phyloP scores from a whole-genome alignment of 805 yeast species.

The Ogataea parapolymorpha region DNA sequence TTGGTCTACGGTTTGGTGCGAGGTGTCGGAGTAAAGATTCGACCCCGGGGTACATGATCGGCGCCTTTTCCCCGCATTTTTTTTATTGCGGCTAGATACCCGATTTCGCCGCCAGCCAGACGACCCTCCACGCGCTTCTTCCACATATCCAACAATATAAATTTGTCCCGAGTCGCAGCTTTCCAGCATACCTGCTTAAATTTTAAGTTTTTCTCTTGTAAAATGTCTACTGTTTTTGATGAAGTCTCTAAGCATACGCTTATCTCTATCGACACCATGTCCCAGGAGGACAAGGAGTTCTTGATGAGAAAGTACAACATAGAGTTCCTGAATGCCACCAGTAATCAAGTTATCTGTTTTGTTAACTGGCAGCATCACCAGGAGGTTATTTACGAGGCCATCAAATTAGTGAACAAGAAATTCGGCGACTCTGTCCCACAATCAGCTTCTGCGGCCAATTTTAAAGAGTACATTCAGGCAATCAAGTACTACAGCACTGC shows the following conservation, averaged over 20 bases:
- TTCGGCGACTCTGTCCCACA: conserved; percentile 13
- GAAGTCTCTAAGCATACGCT: conserved; percentile 21
- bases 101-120: background rate
- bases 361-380: conserved; percentile 24
- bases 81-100: background rate
- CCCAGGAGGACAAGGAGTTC: conserved; percentile 22
- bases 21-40: background rate
- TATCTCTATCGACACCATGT: conserved; percentile 26
- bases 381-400: conserved; percentile 21
- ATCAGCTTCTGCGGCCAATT: conserved; percentile 9
- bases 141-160: background rate
- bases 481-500: conserved; percentile 24
- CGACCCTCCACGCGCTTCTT: background rate
- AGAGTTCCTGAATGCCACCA: conserved; percentile 28
- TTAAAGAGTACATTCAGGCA: conserved; percentile 16
- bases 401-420: conserved; percentile 14
- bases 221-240: conserved; percentile 11
- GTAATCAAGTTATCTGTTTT: conserved; percentile 28
- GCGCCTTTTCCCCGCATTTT: background rate
- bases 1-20: background rate
- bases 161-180: background rate
- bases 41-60: background rate
- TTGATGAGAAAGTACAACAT: conserved; percentile 11
- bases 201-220: background rate
- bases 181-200: background rate